Conservation (phyloP, 106 monocot species). For the Xerophyta viscosa region DNA sequence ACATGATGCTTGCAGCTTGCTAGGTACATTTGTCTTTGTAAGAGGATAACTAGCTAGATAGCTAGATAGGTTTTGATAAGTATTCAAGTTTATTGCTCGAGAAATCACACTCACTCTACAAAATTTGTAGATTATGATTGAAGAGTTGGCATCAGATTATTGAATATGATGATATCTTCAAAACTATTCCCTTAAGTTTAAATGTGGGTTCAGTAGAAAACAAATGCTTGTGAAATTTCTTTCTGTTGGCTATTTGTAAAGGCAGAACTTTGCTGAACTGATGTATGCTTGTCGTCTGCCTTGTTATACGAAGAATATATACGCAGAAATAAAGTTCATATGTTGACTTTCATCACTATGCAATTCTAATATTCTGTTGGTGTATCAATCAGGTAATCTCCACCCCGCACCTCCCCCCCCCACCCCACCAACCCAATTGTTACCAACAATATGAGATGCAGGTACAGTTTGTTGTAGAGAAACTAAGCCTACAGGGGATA, state of each 20-base stretch:
- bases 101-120: neutral
- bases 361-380: constrained; percentile 22
- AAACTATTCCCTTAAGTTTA: neutral
- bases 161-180: neutral
- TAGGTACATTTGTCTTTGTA: too few relatives aligned
- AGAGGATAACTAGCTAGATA: too few relatives aligned
- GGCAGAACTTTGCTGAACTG: constrained; percentile 12
- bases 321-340: constrained; percentile 11
- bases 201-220: constrained; percentile 14
- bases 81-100: constrained; percentile 1
- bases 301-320: constrained; percentile 17
- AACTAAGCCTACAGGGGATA: too few relatives aligned
- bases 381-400: constrained; percentile 16
- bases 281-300: constrained; percentile 9
- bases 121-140: neutral
- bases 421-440: too few relatives aligned
- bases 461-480: too few relatives aligned
- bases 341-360: constrained; percentile 16
- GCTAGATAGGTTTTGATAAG: constrained; percentile 12
- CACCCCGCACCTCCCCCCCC: neutral
- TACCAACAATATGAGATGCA: too few relatives aligned
- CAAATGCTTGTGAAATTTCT: constrained; percentile 1
- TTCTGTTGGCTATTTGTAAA: too few relatives aligned
- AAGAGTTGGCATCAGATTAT: constrained; percentile 5
- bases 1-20: too few relatives aligned